Percentiles rank a stretch among this genome's conserved stretches.
phyloP scores from a whole-genome alignment of 2,329 filamentous ascomycete genomes.

The Cucurbitaria berberidis region DNA sequence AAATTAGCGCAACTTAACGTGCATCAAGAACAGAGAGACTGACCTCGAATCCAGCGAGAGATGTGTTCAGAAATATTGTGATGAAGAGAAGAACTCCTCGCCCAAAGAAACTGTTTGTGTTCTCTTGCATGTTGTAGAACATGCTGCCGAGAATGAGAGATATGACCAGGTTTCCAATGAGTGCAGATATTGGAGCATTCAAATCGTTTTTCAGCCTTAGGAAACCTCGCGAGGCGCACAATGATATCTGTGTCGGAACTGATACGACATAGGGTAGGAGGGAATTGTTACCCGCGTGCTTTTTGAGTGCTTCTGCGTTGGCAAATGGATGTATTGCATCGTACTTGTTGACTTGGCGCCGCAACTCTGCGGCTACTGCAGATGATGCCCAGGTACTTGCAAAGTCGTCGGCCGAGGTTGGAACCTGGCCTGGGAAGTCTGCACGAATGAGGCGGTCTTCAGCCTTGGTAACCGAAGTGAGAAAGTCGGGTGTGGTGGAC shows the following conservation, averaged over 20 bases:
- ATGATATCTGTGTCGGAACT: constrained; percentile 70
- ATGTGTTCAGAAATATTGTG: constrained; percentile 79
- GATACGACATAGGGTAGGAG: constrained; percentile 57
- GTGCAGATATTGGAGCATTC: background rate
- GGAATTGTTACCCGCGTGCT: too few relatives aligned
- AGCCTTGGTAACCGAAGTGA: constrained; percentile 64
- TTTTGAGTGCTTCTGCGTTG: background rate
- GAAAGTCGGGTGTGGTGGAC: constrained; percentile 69
- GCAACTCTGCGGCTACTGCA: background rate
- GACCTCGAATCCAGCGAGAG: constrained; percentile 73
- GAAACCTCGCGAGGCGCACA: constrained; percentile 80
- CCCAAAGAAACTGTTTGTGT: constrained; percentile 72
- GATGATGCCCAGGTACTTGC: constrained; percentile 41
- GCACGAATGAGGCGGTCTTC: constrained; percentile 62
- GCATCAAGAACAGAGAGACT: constrained; percentile 47
- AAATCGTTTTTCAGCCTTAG: constrained; percentile 62
- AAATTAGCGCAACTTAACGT: background rate
- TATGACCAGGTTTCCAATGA: constrained; percentile 55
- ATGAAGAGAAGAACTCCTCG: constrained; percentile 82
- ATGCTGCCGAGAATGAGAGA: constrained; percentile 76
- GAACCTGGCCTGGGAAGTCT: constrained; percentile 62
- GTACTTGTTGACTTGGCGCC: background rate
- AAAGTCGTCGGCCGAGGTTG: constrained; percentile 67
- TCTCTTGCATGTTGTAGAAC: constrained; percentile 72
- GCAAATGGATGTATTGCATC: background rate